phyloP scores from a whole-genome alignment of 148 eudicot species.

The Suaeda aralocaspica region DNA sequence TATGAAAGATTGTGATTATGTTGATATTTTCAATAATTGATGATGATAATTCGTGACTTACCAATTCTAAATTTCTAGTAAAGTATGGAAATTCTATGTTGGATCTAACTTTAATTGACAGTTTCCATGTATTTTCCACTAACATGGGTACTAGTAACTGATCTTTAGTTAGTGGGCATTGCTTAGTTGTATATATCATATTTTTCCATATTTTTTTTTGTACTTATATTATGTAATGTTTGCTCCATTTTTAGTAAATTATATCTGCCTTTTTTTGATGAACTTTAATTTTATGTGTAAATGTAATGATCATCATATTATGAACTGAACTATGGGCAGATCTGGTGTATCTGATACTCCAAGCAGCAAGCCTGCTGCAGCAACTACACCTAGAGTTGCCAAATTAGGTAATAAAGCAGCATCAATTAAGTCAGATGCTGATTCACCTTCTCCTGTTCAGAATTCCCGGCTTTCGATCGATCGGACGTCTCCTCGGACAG shows the following conservation, averaged over 20 bases:
- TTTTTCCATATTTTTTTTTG: neutral
- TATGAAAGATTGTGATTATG: conserved; percentile 6
- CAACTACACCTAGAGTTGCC: conserved; percentile 58
- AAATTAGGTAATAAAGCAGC: conserved; percentile 47
- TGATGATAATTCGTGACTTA: neutral
- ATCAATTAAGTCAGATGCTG: conserved; percentile 58
- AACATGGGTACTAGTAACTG: conserved; percentile 23
- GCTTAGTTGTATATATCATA: neutral
- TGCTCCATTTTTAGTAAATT: conserved; percentile 6
- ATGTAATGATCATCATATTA: conserved; percentile 18
- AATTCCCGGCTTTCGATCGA: conserved; percentile 57
- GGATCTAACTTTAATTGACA: conserved; percentile 24
- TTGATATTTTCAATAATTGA: conserved; percentile 9
- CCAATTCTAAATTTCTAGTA: conserved; percentile 11
- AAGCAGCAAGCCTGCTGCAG: conserved; percentile 48
- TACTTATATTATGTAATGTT: neutral
- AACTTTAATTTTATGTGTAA: conserved; percentile 15
- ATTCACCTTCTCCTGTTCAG: conserved; percentile 57
- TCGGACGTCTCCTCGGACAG: conserved; percentile 49
- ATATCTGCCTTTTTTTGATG: neutral
- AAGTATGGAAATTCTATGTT: conserved; percentile 18
- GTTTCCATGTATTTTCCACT: conserved; percentile 13
- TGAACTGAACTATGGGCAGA: conserved; percentile 41
- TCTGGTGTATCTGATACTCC: conserved; percentile 63
- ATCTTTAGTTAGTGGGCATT: conserved; percentile 7